phyloP scores from a whole-genome alignment of 352 stramenopile genomes.

The Pythium periplocum region DNA sequence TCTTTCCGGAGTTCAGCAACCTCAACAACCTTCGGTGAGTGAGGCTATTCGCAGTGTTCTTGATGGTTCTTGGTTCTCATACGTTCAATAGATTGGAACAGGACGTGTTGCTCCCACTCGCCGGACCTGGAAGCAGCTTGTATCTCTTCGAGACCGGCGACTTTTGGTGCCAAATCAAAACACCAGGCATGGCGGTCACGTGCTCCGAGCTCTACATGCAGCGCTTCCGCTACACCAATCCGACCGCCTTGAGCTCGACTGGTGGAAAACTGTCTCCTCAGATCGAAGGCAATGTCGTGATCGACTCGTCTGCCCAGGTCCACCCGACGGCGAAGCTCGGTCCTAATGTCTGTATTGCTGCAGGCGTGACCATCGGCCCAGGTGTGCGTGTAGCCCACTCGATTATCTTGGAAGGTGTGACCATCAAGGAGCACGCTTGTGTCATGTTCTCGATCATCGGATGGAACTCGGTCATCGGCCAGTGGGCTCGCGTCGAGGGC shows the following conservation, averaged over 20 bases:
- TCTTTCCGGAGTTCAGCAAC: constrained; percentile 86
- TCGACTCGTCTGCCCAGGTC: constrained; percentile 72
- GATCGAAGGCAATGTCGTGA: constrained; percentile 86
- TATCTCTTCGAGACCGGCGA: constrained; percentile 82
- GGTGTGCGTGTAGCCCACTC: constrained; percentile 81
- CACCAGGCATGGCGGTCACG: constrained; percentile 84
- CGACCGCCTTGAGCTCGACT: constrained; percentile 68
- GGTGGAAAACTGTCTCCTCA: constrained; percentile 79
- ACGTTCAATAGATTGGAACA: constrained; percentile 57
- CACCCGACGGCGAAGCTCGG: constrained; percentile 84
- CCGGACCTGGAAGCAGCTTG: constrained; percentile 55
- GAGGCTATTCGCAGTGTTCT: background rate
- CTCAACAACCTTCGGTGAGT: constrained; percentile 71
- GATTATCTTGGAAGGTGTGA: constrained; percentile 86
- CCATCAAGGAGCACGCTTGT: constrained; percentile 85
- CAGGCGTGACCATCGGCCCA: constrained; percentile 75
- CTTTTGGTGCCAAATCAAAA: constrained; percentile 91
- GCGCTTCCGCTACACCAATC: constrained; percentile 86
- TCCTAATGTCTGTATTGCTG: constrained; percentile 83
- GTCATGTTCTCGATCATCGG: constrained; percentile 85
- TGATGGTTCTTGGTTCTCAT: background rate
- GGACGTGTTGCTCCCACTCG: constrained; percentile 77
- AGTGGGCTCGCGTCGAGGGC: constrained; percentile 83
- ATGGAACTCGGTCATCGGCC: constrained; percentile 86
- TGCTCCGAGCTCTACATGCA: constrained; percentile 91